Base-by-base conservation (phyloP, 192 early-diverging fungal genomes). In the Backusella psychrophila region DNA sequence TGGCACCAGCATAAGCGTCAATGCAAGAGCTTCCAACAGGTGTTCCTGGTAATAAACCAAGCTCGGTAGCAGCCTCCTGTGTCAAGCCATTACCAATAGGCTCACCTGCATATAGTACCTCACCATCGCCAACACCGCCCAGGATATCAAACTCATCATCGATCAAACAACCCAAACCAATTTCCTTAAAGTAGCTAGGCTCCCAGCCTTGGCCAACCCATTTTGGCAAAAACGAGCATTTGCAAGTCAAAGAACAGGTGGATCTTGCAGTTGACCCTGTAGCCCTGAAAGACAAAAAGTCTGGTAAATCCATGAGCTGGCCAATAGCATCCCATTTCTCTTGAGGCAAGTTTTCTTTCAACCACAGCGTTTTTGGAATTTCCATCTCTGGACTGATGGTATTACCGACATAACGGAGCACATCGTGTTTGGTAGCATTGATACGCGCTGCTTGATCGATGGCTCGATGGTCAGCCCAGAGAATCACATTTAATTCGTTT, bases 381-480 rank as follows among this genome's bases (percentile, higher is more conserved):
- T 93, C 91, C 92, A 93, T 93, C 75, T 94, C 93, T 3, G 87
- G 81, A 71, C 89, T 90, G 69, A 94, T 87, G 12, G 77, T 83
- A 1, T 90, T 90, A 17, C 93, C 93, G 69, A 88, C 86, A 68
- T 87, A 85, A 23, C 85, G 82, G 33, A 93, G 85, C n/a, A 94
- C 86, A 1, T 78, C 59, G 49, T 89, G 88, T 7, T 80, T 56
- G 0, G 90, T 90, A 1, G 80, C 82, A 68, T 89, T 88, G 77
- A 94, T 90, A 4, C 82, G 82, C 5, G 77, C 77, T 39, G 93
- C 91, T 74, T 93, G 88, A 3, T 84, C 78, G 2, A 80, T 75
- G 2, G 91, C 89, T n/a, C 93, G 78, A 70, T 94, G 93, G 76
- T 94, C 93, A 67, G 89, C 89, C 93, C 92, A 91, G 65, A 90